phyloP scores from a whole-genome alignment of 2,329 filamentous ascomycete genomes.

The Westerdykella sp. region DNA sequence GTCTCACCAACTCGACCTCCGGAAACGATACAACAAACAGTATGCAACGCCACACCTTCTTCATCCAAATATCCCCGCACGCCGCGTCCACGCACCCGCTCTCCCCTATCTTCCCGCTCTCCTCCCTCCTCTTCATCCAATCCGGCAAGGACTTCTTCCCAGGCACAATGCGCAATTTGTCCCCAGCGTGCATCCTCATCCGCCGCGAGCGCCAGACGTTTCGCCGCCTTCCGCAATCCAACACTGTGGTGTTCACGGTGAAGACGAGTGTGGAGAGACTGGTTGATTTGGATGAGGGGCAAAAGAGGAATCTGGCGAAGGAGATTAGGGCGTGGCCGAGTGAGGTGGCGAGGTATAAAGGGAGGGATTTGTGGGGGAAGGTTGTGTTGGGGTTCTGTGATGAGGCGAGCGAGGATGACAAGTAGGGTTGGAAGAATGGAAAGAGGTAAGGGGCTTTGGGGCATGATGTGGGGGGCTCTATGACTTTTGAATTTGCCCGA shows the following conservation, averaged over 20 bases:
- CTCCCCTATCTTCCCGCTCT: conserved; percentile 15
- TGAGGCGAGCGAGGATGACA: conserved; percentile 1
- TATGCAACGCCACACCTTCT: conserved; percentile 48
- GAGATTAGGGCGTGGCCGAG: conserved; percentile 21
- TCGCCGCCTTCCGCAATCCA: conserved; percentile 39
- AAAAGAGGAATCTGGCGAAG: conserved; percentile 9
- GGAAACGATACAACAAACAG: conserved; percentile 8
- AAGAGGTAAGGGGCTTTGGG: no score
- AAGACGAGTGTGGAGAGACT: conserved; percentile 41
- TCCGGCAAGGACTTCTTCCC: conserved; percentile 34
- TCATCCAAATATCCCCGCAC: conserved; percentile 43
- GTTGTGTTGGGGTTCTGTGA: conserved; percentile 16
- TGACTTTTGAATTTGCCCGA: no score
- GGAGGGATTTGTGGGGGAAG: conserved; percentile 19
- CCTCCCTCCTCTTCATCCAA: conserved; percentile 43
- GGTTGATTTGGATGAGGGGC: conserved; percentile 7
- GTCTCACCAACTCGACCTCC: conserved; percentile 34
- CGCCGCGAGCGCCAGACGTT: conserved; percentile 49
- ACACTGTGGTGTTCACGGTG: conserved; percentile 46
- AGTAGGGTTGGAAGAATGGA: conserved; percentile 3
- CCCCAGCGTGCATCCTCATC: conserved; percentile 39
- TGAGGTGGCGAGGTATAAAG: conserved; percentile 19
- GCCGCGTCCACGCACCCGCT: conserved; percentile 10
- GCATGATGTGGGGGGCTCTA: no score
- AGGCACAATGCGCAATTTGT: conserved; percentile 19